Base-by-base conservation (phyloP, 768 basidiomycete species). In the Boletus rubroflammeus region DNA sequence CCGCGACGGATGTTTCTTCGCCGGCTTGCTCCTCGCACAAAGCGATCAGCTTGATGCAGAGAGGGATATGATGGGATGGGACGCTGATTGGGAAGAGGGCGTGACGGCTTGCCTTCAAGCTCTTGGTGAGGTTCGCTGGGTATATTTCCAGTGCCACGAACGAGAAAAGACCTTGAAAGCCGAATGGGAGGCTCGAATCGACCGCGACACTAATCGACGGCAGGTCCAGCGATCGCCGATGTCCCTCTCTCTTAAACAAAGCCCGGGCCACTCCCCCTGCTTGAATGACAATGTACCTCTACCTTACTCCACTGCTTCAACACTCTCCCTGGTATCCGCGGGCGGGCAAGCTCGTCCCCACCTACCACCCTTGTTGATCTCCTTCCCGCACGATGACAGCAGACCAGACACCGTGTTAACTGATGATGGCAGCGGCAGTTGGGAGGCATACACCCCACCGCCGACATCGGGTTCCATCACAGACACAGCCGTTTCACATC, bases 1-100 rank as follows among this genome's bases (percentile, higher is more conserved):
- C 50, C 82, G 90, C 19, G 93, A 96, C 62, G 94, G 94, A 3
- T 91, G 88, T 63, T 96, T 88, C 77, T 95, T 88, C 62, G 90
- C 90, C 4, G 92, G 84, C 2, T 81, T 87, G 57, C 73, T 93
- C 36, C 79, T 91, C 6, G 89, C 88, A 0, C 83, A 81, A 53
- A 67, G 73, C 8, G 82, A 80, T 21, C 67, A 76, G 29, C 55
- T 74, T 25, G 61, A 53, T 28, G 41, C 54, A 1, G 62, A 70
- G 14, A 52, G 50, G 6, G 62, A 59, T 32, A 47, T 40, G n/a
- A 25, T 51, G 6, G 51, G 63, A 25, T 72, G 71, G 62, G 58
- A 71, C 6, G 36, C 25, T 1, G 70, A 72, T 29, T 67, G 65
- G 55, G 67, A 72, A 43, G 70, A 73, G 9, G 70, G 72, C 15